These are phyloP conservation scores for Apiospora rasikravindrae DNA, from an alignment of 2,329 filamentous ascomycete species.

Conservation along the genomic window DNA sequence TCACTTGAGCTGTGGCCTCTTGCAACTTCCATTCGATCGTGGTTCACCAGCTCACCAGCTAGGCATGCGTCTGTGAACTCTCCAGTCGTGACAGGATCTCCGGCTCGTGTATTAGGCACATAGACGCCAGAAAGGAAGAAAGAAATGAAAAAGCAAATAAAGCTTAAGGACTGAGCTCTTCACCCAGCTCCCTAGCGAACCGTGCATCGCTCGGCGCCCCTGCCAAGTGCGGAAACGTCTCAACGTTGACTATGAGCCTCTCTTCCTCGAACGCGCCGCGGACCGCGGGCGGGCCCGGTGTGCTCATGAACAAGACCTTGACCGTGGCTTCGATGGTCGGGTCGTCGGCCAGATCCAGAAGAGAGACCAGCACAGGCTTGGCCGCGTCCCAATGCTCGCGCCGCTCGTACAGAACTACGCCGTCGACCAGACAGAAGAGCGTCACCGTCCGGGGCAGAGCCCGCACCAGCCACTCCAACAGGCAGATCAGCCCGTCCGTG, in stretches of 20 bases:
- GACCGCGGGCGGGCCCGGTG: slow-evolving; percentile 21
- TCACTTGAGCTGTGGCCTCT: no score
- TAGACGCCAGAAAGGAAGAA: background rate
- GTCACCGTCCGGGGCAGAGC: slow-evolving; percentile 12
- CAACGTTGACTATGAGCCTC: slow-evolving; percentile 26
- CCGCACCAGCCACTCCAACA: slow-evolving; percentile 19
- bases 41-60: no score
- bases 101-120: no score
- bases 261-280: slow-evolving; percentile 25
- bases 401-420: slow-evolving; percentile 21
- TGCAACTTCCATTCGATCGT: no score
- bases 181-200: slow-evolving; percentile 12
- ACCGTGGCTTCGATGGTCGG: slow-evolving; percentile 18
- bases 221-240: slow-evolving; percentile 22
- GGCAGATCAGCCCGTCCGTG: no score
- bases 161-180: background rate
- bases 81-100: background rate
- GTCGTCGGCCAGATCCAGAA: slow-evolving; percentile 5
- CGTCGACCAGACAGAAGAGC: slow-evolving; percentile 21
- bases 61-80: slow-evolving; percentile 24
- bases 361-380: background rate
- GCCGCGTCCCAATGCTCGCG: slow-evolving; percentile 17
- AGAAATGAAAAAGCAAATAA: no score
- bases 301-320: slow-evolving; percentile 28
- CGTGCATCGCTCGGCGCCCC: slow-evolving; percentile 23